phyloP scores from a whole-genome alignment of 257 asterid species.

The Thymus quinquecostatus region DNA sequence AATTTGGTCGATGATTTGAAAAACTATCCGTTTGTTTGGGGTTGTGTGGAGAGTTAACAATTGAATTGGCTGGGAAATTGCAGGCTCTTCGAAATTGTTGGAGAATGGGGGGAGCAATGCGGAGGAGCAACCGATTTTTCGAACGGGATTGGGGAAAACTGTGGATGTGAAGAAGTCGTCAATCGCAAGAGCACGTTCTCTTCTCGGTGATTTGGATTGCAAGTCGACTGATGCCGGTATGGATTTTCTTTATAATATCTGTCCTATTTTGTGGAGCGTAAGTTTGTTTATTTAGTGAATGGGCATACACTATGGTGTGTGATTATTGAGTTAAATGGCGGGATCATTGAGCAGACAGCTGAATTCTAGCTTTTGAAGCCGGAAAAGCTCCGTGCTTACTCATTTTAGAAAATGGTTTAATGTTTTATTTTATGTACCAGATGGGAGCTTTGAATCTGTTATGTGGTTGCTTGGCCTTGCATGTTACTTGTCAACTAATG shows the following conservation, averaged over 20 bases:
- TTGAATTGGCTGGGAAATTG: neutral
- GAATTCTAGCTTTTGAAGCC: neutral
- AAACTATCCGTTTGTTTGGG: neutral
- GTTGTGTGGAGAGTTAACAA: neutral
- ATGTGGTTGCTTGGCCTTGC: neutral
- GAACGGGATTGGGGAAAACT: slow-evolving; percentile 70
- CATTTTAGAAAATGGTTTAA: no score
- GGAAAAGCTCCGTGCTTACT: neutral
- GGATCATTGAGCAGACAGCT: slow-evolving; percentile 23
- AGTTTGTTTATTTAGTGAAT: slow-evolving; percentile 2
- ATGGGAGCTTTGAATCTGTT: neutral
- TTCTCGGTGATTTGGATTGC: slow-evolving; percentile 54
- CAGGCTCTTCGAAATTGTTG: slow-evolving; percentile 63
- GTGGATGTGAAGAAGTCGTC: slow-evolving; percentile 64
- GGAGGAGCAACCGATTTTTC: slow-evolving; percentile 54
- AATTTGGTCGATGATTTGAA: neutral
- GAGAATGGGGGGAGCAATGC: slow-evolving; percentile 41
- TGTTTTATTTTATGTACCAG: no score
- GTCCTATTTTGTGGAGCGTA: neutral
- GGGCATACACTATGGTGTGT: neutral
- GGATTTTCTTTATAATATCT: neutral
- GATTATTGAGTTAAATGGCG: neutral
- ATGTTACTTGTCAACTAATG: slow-evolving; percentile 4
- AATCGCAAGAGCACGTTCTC: slow-evolving; percentile 65
- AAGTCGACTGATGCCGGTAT: slow-evolving; percentile 36